Evolutionary conservation across 371 early-diverging fungal genomes (phyloP).

Genomic region (Haplosporangium sp.): DNA sequence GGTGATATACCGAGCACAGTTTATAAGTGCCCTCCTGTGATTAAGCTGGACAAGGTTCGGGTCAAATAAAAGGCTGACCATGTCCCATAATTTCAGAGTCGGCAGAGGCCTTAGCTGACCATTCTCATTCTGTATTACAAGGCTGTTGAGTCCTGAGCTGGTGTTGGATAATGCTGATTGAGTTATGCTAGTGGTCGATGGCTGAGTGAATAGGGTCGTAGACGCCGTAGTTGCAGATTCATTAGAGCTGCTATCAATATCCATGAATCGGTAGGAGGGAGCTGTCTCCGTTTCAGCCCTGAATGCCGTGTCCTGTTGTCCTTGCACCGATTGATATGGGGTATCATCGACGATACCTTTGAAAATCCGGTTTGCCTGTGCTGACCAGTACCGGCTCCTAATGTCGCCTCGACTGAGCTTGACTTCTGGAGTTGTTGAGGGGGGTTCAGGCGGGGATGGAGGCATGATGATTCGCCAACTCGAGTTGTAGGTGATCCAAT

Average conservation of each 20-base stretch:
- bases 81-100: neutral
- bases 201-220: too few relatives aligned
- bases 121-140: neutral
- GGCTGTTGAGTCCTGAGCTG: neutral
- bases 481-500: constrained; percentile 5
- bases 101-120: constrained; percentile 4
- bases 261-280: too few relatives aligned
- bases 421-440: neutral
- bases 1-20: constrained; percentile 36
- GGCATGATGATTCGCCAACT: neutral
- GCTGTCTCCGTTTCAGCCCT: too few relatives aligned
- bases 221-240: too few relatives aligned
- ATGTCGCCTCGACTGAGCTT: constrained; percentile 1
- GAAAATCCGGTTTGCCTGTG: constrained; percentile 8
- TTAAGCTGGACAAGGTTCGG: constrained; percentile 17
- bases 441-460: neutral
- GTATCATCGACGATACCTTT: constrained; percentile 7
- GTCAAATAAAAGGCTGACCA: constrained; percentile 30
- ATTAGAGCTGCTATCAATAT: too few relatives aligned
- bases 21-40: constrained; percentile 25
- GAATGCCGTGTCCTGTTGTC: too few relatives aligned
- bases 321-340: neutral
- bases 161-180: too few relatives aligned
- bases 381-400: constrained; percentile 20
- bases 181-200: too few relatives aligned